phyloP scores from a whole-genome alignment of 202 grass and related monocot genomes.

The Schoenoplectus tabernaemontani region DNA sequence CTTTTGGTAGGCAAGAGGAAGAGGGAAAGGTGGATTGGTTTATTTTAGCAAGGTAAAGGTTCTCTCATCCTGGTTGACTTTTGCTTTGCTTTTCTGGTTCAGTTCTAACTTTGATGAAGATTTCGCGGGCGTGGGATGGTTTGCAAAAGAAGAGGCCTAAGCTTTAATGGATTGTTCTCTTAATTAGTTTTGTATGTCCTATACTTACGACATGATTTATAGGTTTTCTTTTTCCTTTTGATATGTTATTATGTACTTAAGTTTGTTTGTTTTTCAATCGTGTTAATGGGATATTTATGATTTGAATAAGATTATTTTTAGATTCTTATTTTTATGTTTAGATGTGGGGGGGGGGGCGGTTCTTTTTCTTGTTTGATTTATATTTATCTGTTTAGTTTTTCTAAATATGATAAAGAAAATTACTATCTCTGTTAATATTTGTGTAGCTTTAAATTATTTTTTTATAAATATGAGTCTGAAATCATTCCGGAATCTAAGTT shows the following conservation, averaged over 20 bases:
- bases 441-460: not conserved
- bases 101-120: not conserved
- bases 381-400: not conserved
- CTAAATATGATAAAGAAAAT: constrained; percentile 1
- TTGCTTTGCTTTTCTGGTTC: not conserved
- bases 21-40: constrained; percentile 11
- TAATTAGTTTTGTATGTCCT: not conserved
- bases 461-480: not conserved
- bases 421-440: not conserved
- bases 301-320: not conserved
- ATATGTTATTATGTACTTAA: not conserved
- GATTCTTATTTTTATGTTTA: not conserved
- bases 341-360: not conserved
- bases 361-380: too few relatives aligned
- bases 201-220: not conserved
- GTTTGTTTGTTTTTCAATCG: not conserved
- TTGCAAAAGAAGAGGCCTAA: not conserved
- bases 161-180: not conserved
- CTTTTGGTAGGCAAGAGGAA: constrained; percentile 1
- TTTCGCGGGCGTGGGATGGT: not conserved
- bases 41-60: constrained; percentile 5
- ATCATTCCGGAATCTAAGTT: not conserved
- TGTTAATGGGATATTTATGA: not conserved
- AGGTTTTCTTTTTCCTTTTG: not conserved
- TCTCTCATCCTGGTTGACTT: constrained; percentile 17